Evolutionary conservation across 2,329 filamentous ascomycete species (phyloP).

Genomic region (Colletotrichum theobromicola): DNA sequence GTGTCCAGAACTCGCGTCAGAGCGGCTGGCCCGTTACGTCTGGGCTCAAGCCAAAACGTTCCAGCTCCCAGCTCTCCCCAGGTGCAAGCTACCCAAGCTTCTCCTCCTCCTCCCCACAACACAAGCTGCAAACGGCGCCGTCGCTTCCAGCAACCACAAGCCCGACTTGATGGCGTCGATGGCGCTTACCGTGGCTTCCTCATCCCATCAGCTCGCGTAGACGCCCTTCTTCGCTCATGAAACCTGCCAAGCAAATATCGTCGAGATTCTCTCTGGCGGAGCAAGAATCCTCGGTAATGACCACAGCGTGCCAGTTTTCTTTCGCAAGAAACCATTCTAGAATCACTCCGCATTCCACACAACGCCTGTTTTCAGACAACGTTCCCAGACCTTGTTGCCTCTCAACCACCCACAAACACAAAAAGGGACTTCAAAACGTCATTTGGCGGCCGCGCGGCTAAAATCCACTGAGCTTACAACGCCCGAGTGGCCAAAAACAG

Average conservation of each 20-base stretch:
- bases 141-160: neutral
- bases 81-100: neutral
- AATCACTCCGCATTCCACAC: neutral
- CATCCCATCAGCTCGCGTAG: neutral
- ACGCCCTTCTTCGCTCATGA: neutral
- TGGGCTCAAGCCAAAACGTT: conserved; percentile 4
- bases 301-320: neutral
- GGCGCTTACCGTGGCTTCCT: neutral
- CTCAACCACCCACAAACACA: neutral
- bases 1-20: neutral
- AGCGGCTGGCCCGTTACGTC: conserved; percentile 2
- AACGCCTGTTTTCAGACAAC: neutral
- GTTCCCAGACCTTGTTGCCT: neutral
- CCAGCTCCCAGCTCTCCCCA: neutral
- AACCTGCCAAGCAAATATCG: neutral
- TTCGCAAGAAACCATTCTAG: neutral
- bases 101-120: neutral
- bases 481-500: neutral
- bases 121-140: conserved; percentile 10
- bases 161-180: neutral
- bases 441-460: neutral
- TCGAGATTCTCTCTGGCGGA: neutral
- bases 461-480: neutral
- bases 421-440: neutral
- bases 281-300: neutral